Conservation (phyloP, 164 flowering plant genomes). For the Nymphaea thermarum region DNA sequence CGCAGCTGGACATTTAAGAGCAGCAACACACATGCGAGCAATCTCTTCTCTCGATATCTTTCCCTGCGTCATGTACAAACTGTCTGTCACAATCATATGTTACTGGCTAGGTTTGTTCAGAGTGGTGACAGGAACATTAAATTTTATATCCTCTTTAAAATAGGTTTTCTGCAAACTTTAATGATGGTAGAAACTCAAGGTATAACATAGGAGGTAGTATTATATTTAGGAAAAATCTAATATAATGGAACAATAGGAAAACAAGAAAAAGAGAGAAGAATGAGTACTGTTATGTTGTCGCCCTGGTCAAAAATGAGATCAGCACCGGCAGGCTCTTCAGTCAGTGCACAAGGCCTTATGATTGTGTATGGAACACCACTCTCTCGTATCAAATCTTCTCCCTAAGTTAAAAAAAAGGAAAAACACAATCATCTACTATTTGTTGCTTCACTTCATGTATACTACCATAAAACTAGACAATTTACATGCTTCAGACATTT, state of each 20-base stretch:
- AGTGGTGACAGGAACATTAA: neutral
- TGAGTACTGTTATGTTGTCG: slow-evolving; percentile 79
- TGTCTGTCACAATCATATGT: neutral
- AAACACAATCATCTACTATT: neutral
- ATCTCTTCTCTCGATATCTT: slow-evolving; percentile 94
- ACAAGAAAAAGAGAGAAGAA: neutral
- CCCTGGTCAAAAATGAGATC: slow-evolving; percentile 98
- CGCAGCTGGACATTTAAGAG: slow-evolving; percentile 74
- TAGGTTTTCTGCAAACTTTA: too few relatives aligned
- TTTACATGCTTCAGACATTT: too few relatives aligned
- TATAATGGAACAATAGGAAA: too few relatives aligned
- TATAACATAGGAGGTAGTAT: too few relatives aligned
- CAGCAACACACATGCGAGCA: slow-evolving; percentile 88
- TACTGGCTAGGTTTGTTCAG: neutral
- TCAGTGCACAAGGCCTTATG: slow-evolving; percentile 94
- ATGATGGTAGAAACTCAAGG: too few relatives aligned
- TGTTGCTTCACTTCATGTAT: neutral
- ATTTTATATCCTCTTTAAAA: too few relatives aligned
- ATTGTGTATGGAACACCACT: slow-evolving; percentile 91
- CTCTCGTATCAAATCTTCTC: slow-evolving; percentile 89
- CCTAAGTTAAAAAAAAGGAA: slow-evolving; percentile 17
- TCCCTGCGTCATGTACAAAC: slow-evolving; percentile 37
- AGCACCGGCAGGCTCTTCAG: slow-evolving; percentile 98
- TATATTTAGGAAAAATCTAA: too few relatives aligned
- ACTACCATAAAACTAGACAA: too few relatives aligned